These are phyloP conservation scores for Yarrowia sp. DNA, from an alignment of 805 yeast species.

Conservation along the genomic window DNA sequence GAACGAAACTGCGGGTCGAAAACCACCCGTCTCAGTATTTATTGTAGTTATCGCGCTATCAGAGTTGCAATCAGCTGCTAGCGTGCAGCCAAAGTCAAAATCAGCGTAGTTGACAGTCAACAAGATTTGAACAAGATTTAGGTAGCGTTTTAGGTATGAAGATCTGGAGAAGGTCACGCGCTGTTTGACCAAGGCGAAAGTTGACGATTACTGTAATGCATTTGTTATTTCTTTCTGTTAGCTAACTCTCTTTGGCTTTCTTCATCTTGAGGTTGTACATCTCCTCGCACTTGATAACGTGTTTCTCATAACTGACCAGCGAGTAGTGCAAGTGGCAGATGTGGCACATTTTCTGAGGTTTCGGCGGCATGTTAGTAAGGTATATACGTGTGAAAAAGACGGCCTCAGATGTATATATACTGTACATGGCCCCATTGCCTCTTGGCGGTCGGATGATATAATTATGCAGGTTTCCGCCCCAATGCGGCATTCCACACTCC, in stretches of 20 bases:
- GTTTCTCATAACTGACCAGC: not conserved
- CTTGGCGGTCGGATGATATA: no score
- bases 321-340: constrained; percentile 3
- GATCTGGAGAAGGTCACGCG: not conserved
- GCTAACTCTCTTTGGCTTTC: not conserved
- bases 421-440: not conserved
- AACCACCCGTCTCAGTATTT: no score
- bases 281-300: not conserved
- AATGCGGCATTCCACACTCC: no score
- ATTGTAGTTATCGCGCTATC: not conserved
- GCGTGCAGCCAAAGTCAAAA: no score
- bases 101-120: no score
- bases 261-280: not conserved
- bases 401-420: no score
- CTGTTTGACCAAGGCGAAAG: no score
- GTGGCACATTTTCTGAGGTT: not conserved
- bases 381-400: no score
- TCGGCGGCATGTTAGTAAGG: not conserved
- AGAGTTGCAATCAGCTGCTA: not conserved
- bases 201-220: not conserved
- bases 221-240: not conserved
- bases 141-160: not conserved
- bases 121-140: not conserved
- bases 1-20: no score
- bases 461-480: no score